Conservation (phyloP, 768 basidiomycete genomes). For the Rhizopogon vesiculosus region DNA sequence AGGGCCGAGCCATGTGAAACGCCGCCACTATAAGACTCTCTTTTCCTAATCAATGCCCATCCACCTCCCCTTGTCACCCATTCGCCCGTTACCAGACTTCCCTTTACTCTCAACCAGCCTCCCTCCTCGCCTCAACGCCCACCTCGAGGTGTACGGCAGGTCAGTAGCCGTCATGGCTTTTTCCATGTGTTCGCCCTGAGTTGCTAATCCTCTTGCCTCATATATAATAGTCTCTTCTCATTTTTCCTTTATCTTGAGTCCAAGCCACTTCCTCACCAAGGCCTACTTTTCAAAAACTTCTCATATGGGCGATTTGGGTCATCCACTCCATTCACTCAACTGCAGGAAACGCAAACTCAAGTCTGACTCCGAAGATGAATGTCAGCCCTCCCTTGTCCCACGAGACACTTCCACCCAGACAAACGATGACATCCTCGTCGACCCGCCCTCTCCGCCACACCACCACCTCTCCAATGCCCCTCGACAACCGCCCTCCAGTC, state of each 20-base stretch:
- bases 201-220: slow-evolving; percentile 14
- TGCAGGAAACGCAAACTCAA: slow-evolving; percentile 75
- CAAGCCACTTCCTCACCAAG: slow-evolving; percentile 12
- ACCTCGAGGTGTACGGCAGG: slow-evolving; percentile 10
- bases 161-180: slow-evolving; percentile 21
- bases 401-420: slow-evolving; percentile 20
- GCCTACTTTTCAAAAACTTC: slow-evolving; percentile 14
- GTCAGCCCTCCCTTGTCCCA: slow-evolving; percentile 22
- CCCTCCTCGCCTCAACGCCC: neutral
- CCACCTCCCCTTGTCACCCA: neutral
- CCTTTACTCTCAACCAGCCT: neutral
- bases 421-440: slow-evolving; percentile 32
- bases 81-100: neutral
- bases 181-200: slow-evolving; percentile 30
- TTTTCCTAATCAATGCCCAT: slow-evolving; percentile 22
- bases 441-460: slow-evolving; percentile 24
- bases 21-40: no score
- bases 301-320: slow-evolving; percentile 61
- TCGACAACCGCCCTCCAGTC: slow-evolving; percentile 32
- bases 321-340: slow-evolving; percentile 43
- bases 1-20: no score
- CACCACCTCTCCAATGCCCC: slow-evolving; percentile 30
- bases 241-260: slow-evolving; percentile 11
- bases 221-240: slow-evolving; percentile 28
- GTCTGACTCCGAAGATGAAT: slow-evolving; percentile 46